phyloP scores from a whole-genome alignment of 2,329 filamentous ascomycete species.

The Clarireedia hainanense region DNA sequence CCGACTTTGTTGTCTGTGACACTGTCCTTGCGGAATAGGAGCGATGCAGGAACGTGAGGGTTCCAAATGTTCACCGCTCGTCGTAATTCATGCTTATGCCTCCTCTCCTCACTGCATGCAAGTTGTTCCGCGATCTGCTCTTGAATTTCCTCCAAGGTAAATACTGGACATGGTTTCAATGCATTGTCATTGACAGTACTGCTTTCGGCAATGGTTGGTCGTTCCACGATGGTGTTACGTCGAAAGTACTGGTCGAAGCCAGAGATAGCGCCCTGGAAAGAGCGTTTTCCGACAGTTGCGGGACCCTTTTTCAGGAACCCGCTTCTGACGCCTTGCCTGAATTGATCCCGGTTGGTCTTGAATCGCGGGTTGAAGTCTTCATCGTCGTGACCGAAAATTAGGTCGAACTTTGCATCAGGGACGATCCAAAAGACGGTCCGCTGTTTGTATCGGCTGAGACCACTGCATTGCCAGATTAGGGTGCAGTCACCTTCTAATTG shows the following conservation, averaged over 20 bases:
- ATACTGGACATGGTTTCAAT: no score
- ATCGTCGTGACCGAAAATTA: slow-evolving; percentile 6
- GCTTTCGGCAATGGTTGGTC: background rate
- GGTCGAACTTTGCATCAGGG: slow-evolving; percentile 1
- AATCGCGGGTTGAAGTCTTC: slow-evolving; percentile 4
- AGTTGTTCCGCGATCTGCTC: background rate
- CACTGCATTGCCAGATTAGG: background rate
- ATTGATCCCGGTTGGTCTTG: background rate
- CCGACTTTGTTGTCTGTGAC: no score
- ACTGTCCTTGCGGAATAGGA: background rate
- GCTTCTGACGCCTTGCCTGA: background rate
- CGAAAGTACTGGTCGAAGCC: background rate
- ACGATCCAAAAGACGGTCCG: slow-evolving; percentile 7
- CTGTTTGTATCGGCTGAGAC: slow-evolving; percentile 1
- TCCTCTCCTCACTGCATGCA: background rate
- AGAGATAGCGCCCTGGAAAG: no score
- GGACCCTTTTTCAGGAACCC: background rate
- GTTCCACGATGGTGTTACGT: background rate
- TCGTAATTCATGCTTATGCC: slow-evolving; percentile 1
- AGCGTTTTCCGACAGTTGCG: no score
- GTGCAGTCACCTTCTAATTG: slow-evolving; percentile 1
- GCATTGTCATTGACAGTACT: no score
- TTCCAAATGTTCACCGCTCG: slow-evolving; percentile 6
- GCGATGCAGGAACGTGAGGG: background rate
- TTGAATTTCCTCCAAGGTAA: background rate